Conservation (phyloP, 2,329 filamentous ascomycete species). For the Aspergillus bombycis region DNA sequence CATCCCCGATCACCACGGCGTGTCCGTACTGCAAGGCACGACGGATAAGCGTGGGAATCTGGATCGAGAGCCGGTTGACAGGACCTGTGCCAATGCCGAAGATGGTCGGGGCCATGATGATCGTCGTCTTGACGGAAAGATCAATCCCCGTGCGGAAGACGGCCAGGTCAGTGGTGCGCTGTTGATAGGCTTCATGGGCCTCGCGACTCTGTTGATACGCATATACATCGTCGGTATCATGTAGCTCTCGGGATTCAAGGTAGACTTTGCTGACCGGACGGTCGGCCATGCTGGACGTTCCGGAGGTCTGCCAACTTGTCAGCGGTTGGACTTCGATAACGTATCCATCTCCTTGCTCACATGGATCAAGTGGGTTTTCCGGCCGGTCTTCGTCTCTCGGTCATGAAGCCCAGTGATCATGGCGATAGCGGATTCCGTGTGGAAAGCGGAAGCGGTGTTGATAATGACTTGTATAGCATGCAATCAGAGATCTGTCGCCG, state of each 20-base stretch:
- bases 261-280: constrained; percentile 40
- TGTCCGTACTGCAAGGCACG: constrained; percentile 35
- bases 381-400: constrained; percentile 39
- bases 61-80: constrained; percentile 43
- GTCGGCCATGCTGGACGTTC: constrained; percentile 39
- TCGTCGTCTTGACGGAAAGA: constrained; percentile 47
- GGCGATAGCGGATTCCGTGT: constrained; percentile 43
- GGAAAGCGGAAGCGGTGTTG: constrained; percentile 46
- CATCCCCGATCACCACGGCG: constrained; percentile 40
- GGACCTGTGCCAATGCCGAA: constrained; percentile 43
- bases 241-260: constrained; percentile 40
- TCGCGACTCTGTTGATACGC: constrained; percentile 45
- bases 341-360: constrained; percentile 15
- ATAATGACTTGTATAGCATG: constrained; percentile 39
- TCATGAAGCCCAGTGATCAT: constrained; percentile 48
- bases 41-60: constrained; percentile 43
- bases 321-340: not conserved
- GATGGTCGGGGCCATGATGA: constrained; percentile 53
- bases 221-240: constrained; percentile 52
- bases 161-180: constrained; percentile 50
- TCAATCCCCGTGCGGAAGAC: constrained; percentile 46
- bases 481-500: not conserved
- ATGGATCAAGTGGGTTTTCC: constrained; percentile 46
- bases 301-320: not conserved
- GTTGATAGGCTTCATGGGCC: constrained; percentile 40